These are phyloP conservation scores for Cytospora schulzeri DNA, from an alignment of 2,329 filamentous ascomycete genomes.

Conservation along the genomic window DNA sequence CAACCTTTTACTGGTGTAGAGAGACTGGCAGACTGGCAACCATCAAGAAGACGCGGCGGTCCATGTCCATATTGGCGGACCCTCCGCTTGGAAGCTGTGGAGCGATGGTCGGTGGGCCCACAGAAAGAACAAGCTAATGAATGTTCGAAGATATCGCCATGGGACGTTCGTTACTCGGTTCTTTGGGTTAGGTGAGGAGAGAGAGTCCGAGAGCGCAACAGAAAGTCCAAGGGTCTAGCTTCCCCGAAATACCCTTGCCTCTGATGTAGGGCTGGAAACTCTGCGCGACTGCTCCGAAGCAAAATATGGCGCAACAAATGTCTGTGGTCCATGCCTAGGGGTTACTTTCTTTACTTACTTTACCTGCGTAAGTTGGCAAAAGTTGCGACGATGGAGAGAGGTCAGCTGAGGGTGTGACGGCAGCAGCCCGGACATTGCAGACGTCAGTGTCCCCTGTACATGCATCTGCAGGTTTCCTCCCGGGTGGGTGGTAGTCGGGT, in stretches of 20 bases:
- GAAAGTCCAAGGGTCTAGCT: constrained; percentile 13
- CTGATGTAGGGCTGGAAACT: constrained; percentile 22
- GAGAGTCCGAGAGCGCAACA: not conserved
- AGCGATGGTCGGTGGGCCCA: constrained; percentile 35
- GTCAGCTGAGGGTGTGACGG: constrained; percentile 10
- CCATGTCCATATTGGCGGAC: constrained; percentile 33
- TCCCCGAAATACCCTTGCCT: constrained; percentile 8
- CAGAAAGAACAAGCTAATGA: constrained; percentile 43
- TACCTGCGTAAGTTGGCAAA: constrained; percentile 3
- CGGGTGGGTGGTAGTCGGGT: constrained; percentile 11
- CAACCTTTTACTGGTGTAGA: constrained; percentile 8
- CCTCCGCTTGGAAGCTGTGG: constrained; percentile 32
- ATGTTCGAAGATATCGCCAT: constrained; percentile 41
- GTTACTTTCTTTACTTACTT: no score
- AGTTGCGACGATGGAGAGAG: constrained; percentile 12
- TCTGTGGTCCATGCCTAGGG: constrained; percentile 1
- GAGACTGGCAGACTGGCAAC: not conserved
- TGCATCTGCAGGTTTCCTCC: constrained; percentile 22
- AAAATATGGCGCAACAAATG: constrained; percentile 8
- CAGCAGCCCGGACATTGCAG: constrained; percentile 19
- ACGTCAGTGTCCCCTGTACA: not conserved
- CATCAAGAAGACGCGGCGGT: constrained; percentile 29
- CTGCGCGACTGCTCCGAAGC: constrained; percentile 23
- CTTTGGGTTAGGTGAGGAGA: constrained; percentile 27
- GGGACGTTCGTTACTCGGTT: constrained; percentile 28